Evolutionary conservation across 192 early-diverging fungal species (phyloP).

Genomic region (Haplosporangium gracile): DNA sequence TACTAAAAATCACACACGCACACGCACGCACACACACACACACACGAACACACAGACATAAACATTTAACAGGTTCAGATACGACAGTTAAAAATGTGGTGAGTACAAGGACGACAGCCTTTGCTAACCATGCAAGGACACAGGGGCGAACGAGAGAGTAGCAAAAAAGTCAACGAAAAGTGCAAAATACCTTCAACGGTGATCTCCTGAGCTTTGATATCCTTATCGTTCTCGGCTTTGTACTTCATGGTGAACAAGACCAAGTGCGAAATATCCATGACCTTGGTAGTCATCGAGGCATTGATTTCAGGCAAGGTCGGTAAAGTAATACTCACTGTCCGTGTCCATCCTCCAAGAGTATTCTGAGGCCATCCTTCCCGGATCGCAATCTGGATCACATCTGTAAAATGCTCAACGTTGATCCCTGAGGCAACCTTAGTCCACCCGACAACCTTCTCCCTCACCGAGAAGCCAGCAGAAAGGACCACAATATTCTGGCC

Average conservation of each 20-base stretch:
- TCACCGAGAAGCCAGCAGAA: not conserved
- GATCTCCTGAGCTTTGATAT: not conserved
- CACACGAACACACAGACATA: no score
- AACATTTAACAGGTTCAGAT: no score
- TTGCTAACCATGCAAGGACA: no score
- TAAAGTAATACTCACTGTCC: not conserved
- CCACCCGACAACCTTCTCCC: not conserved
- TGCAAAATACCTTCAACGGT: constrained; percentile 2
- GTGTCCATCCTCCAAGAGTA: not conserved
- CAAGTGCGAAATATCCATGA: not conserved
- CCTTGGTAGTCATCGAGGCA: not conserved
- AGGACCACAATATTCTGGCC: not conserved
- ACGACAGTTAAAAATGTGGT: no score
- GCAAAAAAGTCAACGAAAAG: not conserved
- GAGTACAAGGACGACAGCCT: no score
- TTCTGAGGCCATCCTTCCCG: not conserved
- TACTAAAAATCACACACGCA: not conserved
- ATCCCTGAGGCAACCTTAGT: not conserved
- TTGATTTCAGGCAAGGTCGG: not conserved
- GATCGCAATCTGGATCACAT: not conserved
- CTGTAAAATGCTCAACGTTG: not conserved
- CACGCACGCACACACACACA: no score
- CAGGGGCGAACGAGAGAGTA: no score
- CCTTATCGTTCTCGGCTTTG: not conserved
- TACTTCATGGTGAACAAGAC: not conserved